Percentiles rank a stretch among this genome's conserved stretches.
These are phyloP conservation scores for Yarrowia hollandica DNA, from an alignment of 805 yeast genomes.

Conservation along the genomic window DNA sequence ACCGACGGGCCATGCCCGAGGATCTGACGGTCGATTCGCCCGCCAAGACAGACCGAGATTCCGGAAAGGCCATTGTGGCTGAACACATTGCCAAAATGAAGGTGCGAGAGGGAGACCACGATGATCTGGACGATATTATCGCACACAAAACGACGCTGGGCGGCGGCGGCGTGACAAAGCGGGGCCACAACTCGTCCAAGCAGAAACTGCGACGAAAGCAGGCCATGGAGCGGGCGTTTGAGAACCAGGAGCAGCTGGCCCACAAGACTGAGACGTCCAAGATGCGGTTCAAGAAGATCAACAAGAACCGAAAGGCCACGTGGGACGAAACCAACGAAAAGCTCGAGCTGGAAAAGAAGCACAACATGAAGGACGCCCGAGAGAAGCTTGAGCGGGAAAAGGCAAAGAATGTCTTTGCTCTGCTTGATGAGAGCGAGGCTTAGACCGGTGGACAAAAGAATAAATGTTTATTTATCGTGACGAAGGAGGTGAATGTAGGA, in stretches of 20 bases:
- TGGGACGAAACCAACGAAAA: conserved; percentile 28
- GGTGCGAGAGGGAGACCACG: conserved; percentile 24
- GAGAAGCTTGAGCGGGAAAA: background rate
- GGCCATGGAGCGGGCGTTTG: conserved; percentile 27
- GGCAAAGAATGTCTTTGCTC: background rate
- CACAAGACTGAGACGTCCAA: conserved; percentile 19
- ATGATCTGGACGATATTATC: conserved; percentile 23
- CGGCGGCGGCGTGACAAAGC: conserved; percentile 24
- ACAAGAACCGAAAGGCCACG: conserved; percentile 22
- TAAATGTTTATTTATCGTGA: background rate
- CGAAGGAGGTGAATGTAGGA: background rate
- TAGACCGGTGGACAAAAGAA: background rate
- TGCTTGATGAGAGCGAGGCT: conserved; percentile 22
- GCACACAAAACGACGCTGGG: conserved; percentile 3
- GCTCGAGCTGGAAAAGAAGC: conserved; percentile 9
- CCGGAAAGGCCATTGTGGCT: conserved; percentile 22
- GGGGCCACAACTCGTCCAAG: conserved; percentile 17
- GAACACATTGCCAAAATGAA: conserved; percentile 28
- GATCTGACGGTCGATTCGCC: background rate
- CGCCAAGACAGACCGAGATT: conserved; percentile 15
- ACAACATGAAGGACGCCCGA: conserved; percentile 22
- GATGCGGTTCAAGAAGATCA: conserved; percentile 21
- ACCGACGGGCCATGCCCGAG: conserved; percentile 28
- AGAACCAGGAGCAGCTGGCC: conserved; percentile 19
- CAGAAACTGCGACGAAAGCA: conserved; percentile 9